phyloP scores from a whole-genome alignment of 1,139 yeast species.

The Arxiozyma slooffiae region DNA sequence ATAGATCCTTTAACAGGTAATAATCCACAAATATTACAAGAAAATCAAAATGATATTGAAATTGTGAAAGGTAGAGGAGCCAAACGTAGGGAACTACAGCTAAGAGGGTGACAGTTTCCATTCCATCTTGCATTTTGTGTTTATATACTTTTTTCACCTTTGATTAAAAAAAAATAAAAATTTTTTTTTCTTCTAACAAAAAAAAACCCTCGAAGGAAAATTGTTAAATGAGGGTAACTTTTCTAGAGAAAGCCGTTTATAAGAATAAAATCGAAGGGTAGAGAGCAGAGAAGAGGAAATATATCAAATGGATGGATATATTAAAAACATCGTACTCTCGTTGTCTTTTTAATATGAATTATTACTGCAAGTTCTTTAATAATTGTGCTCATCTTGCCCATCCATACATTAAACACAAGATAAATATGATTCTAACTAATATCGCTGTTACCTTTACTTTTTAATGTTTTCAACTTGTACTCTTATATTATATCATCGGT shows the following conservation, averaged over 20 bases:
- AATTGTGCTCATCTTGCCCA: neutral
- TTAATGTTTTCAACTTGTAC: neutral
- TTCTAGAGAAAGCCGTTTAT: too few relatives aligned
- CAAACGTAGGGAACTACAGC: too few relatives aligned
- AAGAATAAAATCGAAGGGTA: too few relatives aligned
- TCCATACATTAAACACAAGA: neutral
- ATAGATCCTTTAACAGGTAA: conserved; percentile 5
- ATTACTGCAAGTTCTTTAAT: neutral
- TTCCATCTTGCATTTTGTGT: neutral
- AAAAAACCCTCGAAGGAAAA: neutral
- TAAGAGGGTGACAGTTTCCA: too few relatives aligned
- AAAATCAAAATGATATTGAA: too few relatives aligned
- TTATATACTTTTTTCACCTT: neutral
- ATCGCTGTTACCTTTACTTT: neutral
- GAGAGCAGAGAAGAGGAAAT: neutral
- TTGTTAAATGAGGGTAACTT: neutral
- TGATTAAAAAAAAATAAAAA: too few relatives aligned
- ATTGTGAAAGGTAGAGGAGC: too few relatives aligned
- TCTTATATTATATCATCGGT: too few relatives aligned
- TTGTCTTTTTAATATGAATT: neutral
- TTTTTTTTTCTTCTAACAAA: neutral
- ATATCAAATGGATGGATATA: too few relatives aligned
- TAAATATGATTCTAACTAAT: too few relatives aligned
- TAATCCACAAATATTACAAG: too few relatives aligned
- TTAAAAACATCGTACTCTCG: too few relatives aligned